Evolutionary conservation across 169 alveolate genomes (phyloP), one percentile per base, ranked within the genome.

Genomic region (Cyclospora cayetanensis): DNA sequence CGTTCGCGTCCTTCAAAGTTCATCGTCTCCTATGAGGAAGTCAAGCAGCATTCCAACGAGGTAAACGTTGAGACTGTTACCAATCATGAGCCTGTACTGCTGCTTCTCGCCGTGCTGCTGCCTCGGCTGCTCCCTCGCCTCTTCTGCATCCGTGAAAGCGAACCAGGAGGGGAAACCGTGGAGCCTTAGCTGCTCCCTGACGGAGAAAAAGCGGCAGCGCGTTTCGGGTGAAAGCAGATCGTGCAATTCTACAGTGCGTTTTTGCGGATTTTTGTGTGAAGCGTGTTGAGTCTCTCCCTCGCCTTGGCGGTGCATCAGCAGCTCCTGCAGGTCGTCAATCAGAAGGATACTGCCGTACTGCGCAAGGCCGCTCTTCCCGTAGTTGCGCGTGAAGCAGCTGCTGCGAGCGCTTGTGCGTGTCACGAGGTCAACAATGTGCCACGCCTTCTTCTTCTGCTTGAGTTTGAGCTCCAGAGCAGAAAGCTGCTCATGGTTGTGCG

Each of bases 351-450:
- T 79, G 66, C 88, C 88, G 72, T 79, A 79, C 72, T 79, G 88
- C 34, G 88, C 88, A 34, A n/a, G 88, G 43, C 88, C 66, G 25
- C 63, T 79, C 12, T 46, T 35, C 55, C 88, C 88, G 29, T 79
- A 79, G 12, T 53, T 39, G 35, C 72, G 66, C 46, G 88, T 79
- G 88, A 79, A 79, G 72, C 88, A 79, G 88, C 72, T 46, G 88
- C 88, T 79, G 27, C 88, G 88, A 4, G 7, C 29, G 31, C 43
- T 60, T 29, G 22, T 1, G 27, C 66, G 41, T 5, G 72, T 37
- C 29, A 79, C 88, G 41, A 79, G 50, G 34, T 79, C 88, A 4
- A 79, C 88, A 9, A 5, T 29, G 34, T 27, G 43, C 88, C 88
- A 79, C 4, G 43, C 29, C 66, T 60, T 37, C 2, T 46, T 42